phyloP scores from a whole-genome alignment of 148 eudicot species.

The Vaccinium darrowii region DNA sequence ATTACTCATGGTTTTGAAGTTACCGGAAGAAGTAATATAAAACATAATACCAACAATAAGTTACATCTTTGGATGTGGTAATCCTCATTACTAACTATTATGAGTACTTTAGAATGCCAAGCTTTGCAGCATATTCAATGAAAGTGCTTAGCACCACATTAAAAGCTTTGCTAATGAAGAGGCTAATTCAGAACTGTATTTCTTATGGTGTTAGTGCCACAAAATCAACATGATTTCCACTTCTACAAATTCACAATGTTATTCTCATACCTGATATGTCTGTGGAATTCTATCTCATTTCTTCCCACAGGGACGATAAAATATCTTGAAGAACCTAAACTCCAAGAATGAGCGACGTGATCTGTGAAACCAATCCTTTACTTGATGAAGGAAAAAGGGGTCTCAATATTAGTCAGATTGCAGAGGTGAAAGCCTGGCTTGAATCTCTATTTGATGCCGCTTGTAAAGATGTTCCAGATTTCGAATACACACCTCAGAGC shows the following conservation, averaged over 20 bases:
- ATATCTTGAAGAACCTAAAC: background rate
- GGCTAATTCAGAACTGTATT: background rate
- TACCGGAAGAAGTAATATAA: background rate
- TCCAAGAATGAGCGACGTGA: conserved; percentile 50
- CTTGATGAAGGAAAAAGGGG: conserved; percentile 40
- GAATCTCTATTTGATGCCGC: conserved; percentile 65
- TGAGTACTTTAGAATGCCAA: background rate
- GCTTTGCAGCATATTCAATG: background rate
- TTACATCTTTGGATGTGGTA: background rate
- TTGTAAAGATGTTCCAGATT: conserved; percentile 86
- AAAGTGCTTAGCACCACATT: background rate
- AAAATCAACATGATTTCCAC: background rate
- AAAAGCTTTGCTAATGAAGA: background rate
- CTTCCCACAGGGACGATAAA: background rate
- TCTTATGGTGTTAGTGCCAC: background rate
- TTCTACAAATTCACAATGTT: background rate
- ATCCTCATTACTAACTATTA: background rate
- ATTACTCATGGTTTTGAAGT: background rate
- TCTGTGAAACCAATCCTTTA: conserved; percentile 36
- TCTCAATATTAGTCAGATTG: conserved; percentile 56
- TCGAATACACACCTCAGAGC: conserved; percentile 76
- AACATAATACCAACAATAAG: background rate
- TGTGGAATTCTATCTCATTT: background rate
- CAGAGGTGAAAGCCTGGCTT: conserved; percentile 87
- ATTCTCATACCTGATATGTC: background rate